Evolutionary conservation across 257 asterid genomes (phyloP).

Genomic region (Capsicum pubescens): DNA sequence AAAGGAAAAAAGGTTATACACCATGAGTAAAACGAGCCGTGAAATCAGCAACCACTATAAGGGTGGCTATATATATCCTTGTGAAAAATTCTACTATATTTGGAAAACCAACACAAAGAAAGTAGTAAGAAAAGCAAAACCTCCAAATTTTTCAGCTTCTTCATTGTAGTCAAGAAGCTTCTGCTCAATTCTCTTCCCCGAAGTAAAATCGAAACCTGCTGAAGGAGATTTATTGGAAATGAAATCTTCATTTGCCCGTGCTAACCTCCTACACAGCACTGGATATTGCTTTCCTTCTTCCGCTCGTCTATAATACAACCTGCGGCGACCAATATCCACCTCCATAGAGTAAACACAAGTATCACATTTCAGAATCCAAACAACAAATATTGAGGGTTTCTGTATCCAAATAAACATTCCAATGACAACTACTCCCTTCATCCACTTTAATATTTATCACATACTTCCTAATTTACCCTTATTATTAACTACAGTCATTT

Average conservation of each 20-base stretch:
- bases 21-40: conserved; percentile 5
- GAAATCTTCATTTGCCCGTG: conserved; percentile 77
- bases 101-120: conserved; percentile 4
- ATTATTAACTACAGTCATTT: no score
- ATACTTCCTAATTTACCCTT: no score
- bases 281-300: conserved; percentile 96
- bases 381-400: not conserved
- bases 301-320: conserved; percentile 88
- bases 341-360: conserved; percentile 29
- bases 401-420: no score
- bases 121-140: conserved; percentile 39
- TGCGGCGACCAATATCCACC: conserved; percentile 44
- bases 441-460: no score
- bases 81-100: not conserved
- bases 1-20: not conserved
- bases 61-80: not conserved
- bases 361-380: conserved; percentile 31
- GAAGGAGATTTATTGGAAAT: conserved; percentile 84
- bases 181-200: conserved; percentile 92
- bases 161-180: conserved; percentile 87
- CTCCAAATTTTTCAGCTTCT: conserved; percentile 95
- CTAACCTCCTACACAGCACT: conserved; percentile 86
- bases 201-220: conserved; percentile 88
- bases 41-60: conserved; percentile 3
- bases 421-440: no score